A percentile compares a stretch with the other conserved stretches of the same genome.
Conservation (phyloP, 306 rosid genomes). For the Hippophae tibetana region DNA sequence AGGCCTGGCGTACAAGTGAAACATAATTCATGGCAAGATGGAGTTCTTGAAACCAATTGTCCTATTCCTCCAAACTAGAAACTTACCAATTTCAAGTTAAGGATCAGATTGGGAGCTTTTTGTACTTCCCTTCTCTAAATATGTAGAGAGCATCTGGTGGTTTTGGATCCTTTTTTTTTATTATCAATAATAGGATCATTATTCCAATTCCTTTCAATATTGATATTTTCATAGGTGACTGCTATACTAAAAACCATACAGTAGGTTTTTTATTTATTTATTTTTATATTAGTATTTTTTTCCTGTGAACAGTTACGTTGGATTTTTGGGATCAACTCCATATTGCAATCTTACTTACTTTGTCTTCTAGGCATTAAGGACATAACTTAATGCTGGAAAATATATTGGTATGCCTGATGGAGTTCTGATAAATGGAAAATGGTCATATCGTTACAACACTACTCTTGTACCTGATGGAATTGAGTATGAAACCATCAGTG, state of each 20-base stretch:
- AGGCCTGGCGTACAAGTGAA: slow-evolving; percentile 65
- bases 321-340: not conserved
- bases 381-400: slow-evolving; percentile 53
- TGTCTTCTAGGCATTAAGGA: slow-evolving; percentile 44
- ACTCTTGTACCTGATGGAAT: slow-evolving; percentile 69
- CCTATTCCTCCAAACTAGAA: no score
- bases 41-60: no score
- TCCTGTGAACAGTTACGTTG: not conserved
- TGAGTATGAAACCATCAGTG: slow-evolving; percentile 39
- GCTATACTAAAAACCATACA: slow-evolving; percentile 57
- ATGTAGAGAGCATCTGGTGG: no score
- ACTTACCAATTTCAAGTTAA: no score
- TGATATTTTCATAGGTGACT: slow-evolving; percentile 64
- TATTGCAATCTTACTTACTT: not conserved
- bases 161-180: slow-evolving; percentile 23
- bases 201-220: slow-evolving; percentile 72
- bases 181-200: slow-evolving; percentile 44
- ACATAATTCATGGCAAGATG: slow-evolving; percentile 11
- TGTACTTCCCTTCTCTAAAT: no score
- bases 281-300: not conserved
- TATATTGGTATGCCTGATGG: slow-evolving; percentile 81
- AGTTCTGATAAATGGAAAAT: slow-evolving; percentile 91
- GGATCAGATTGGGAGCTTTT: no score
- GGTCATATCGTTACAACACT: slow-evolving; percentile 70
- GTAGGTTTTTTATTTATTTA: slow-evolving; percentile 30